phyloP scores from a whole-genome alignment of 164 flowering plant genomes.

The Warburgia ugandensis region DNA sequence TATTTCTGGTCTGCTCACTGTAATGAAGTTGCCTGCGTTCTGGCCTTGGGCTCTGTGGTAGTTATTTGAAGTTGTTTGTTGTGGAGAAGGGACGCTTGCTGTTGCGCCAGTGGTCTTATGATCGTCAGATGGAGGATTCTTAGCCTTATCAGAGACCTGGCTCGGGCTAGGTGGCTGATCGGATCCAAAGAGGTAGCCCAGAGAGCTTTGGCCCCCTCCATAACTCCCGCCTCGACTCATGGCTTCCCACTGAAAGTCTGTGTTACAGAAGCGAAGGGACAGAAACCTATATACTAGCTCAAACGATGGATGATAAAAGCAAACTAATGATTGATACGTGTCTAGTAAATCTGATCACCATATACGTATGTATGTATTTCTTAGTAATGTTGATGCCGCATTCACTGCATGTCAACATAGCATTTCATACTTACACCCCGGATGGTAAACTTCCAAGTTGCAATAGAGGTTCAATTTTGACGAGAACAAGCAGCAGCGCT shows the following conservation, averaged over 20 bases:
- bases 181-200: conserved; percentile 31
- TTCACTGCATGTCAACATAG: too few relatives aligned
- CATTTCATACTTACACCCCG: too few relatives aligned
- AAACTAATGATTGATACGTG: too few relatives aligned
- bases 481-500: too few relatives aligned
- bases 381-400: too few relatives aligned
- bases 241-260: conserved; percentile 4
- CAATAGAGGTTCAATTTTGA: too few relatives aligned
- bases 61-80: conserved; percentile 16
- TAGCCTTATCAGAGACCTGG: conserved; percentile 4
- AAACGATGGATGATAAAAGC: too few relatives aligned
- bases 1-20: conserved; percentile 20
- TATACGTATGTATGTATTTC: too few relatives aligned
- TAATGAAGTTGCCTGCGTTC: conserved; percentile 26
- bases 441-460: too few relatives aligned
- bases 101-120: conserved; percentile 7
- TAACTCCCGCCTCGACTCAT: conserved; percentile 28
- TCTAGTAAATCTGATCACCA: too few relatives aligned
- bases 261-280: background rate
- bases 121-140: conserved; percentile 18
- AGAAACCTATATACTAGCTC: too few relatives aligned
- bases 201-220: conserved; percentile 34
- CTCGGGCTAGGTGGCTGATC: conserved; percentile 8
- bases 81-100: conserved; percentile 7
- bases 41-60: conserved; percentile 25